Percentiles rank a stretch among this genome's conserved stretches.
These are phyloP conservation scores for Nannochloropsis salina DNA, from an alignment of 108 stramenopile species.

Conservation along the genomic window DNA sequence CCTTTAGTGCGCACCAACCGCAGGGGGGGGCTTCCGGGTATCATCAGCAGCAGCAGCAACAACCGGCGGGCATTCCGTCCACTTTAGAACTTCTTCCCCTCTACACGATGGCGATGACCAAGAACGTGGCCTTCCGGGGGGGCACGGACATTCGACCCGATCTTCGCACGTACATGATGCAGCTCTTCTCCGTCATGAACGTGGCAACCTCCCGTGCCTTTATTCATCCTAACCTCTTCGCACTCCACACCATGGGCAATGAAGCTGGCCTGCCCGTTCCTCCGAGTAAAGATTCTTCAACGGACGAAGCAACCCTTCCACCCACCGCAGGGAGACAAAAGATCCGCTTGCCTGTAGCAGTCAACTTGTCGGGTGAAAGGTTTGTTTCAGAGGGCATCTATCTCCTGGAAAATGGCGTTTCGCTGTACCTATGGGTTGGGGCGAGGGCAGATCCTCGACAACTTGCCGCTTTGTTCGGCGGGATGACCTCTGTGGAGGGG, in stretches of 20 bases:
- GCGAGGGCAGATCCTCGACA: constrained; percentile 66
- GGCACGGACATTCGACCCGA: constrained; percentile 91
- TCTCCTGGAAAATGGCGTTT: constrained; percentile 84
- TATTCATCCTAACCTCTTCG: constrained; percentile 91
- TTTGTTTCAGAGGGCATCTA: constrained; percentile 66
- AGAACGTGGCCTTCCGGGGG: constrained; percentile 90
- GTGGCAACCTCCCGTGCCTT: constrained; percentile 65
- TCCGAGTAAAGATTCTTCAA: constrained; percentile 31
- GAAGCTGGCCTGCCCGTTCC: constrained; percentile 56
- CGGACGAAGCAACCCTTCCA: constrained; percentile 6
- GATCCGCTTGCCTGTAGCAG: constrained; percentile 67
- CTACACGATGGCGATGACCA: constrained; percentile 89
- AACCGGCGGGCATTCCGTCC: constrained; percentile 57
- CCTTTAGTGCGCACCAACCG: constrained; percentile 36
- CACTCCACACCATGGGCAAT: constrained; percentile 76
- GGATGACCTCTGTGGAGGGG: constrained; percentile 70
- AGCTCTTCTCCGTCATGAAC: constrained; percentile 70
- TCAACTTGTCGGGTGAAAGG: constrained; percentile 71
- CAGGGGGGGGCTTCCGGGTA: constrained; percentile 62
- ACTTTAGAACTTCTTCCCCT: constrained; percentile 78
- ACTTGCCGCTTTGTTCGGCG: constrained; percentile 78
- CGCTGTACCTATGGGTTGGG: constrained; percentile 91
- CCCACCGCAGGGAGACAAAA: constrained; percentile 58
- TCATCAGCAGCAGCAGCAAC: constrained; percentile 47
- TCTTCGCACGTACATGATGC: constrained; percentile 74